Evolutionary conservation across 129 eudicot species (phyloP), one percentile per base, ranked within the genome.

Genomic region (Flaveria linearis): DNA sequence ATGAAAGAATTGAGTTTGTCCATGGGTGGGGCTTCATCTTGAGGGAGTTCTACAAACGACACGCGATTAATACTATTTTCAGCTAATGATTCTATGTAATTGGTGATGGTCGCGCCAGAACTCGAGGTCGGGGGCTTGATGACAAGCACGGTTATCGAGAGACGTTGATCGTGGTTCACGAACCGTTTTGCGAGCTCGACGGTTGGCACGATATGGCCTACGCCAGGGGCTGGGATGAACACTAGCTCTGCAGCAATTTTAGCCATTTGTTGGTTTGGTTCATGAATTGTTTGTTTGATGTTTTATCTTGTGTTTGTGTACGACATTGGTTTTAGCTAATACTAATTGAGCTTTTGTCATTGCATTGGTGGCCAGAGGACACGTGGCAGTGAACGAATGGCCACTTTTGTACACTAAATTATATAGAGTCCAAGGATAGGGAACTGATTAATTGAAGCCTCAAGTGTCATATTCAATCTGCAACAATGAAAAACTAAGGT

Each of bases 151-250:
- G 74, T 67, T 16, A 68, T 36, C 3, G 76, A 80, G 13, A 80
- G 46, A 1, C 74, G 47, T 42, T 52, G 23, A 39, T 81, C 72
- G 20, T 72, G 71, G 10, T 58, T 47, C 73, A 49, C 25, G 8
- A 81, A 45, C 9, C 14, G 25, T 69, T 81, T 81, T 4, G 81
- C 85, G 11, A 75, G 20, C 76, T 81, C 77, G 13, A 76, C 22
- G 9, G 68, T 55, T 3, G 85, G 49, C 18, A 69, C 17, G 49
- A 81, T 43, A 46, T 81, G 85, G 8, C 85, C 85, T 8, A 46
- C 1, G 0, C 72, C 81, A 4, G 81, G 81, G 10, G 52, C 4
- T 0, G 81, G 85, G 72, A 81, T 43, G 62, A 81, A 69, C 3
- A 81, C 64, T 7, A 76, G 72, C 50, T 76, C 68, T 23, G 68